A percentile compares a stretch with the other conserved stretches of the same genome.
Evolutionary conservation across 306 rosid genomes (phyloP).

Genomic region (Prunus kanzakura): DNA sequence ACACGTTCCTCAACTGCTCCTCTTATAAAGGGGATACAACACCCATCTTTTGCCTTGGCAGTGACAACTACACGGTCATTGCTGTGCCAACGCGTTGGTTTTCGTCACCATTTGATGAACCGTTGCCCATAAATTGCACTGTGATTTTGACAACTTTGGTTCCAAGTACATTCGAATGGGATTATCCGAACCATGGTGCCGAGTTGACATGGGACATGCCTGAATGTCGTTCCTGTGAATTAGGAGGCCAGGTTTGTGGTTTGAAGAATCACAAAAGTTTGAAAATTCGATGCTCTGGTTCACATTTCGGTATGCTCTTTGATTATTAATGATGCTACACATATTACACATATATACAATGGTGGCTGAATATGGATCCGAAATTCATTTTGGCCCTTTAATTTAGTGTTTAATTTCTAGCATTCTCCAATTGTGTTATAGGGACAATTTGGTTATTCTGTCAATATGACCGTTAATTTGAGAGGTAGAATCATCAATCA

Average conservation of each 20-base stretch:
- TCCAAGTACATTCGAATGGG: slow-evolving; percentile 21
- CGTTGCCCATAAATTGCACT: slow-evolving; percentile 6
- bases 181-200: slow-evolving; percentile 8
- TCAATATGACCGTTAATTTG: too few relatives aligned
- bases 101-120: background rate
- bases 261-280: background rate
- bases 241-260: slow-evolving; percentile 17
- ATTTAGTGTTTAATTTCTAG: too few relatives aligned
- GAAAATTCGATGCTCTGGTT: background rate
- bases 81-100: background rate
- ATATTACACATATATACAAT: too few relatives aligned
- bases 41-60: slow-evolving; percentile 32
- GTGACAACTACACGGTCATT: slow-evolving; percentile 3
- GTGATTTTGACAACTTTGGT: slow-evolving; percentile 24
- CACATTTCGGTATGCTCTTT: slow-evolving; percentile 22
- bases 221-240: slow-evolving; percentile 24
- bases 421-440: too few relatives aligned
- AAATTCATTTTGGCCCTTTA: too few relatives aligned
- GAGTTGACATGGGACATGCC: slow-evolving; percentile 41
- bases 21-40: background rate
- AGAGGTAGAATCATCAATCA: too few relatives aligned
- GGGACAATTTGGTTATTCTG: too few relatives aligned
- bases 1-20: slow-evolving; percentile 41
- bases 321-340: too few relatives aligned
- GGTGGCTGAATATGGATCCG: too few relatives aligned